phyloP scores from a whole-genome alignment of 2,329 filamentous ascomycete genomes.

The Microsporum audouinii region DNA sequence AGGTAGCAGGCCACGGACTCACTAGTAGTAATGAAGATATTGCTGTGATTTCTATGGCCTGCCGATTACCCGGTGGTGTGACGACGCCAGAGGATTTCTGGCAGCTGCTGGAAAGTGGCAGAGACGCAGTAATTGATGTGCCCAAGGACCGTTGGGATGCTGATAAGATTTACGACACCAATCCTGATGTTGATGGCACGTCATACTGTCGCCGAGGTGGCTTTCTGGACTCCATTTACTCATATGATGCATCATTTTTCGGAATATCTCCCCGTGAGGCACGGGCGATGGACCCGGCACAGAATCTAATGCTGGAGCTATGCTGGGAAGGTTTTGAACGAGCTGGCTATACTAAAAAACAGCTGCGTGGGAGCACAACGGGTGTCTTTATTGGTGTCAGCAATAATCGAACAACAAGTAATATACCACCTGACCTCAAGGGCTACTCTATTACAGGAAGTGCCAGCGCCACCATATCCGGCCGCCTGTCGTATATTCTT shows the following conservation, averaged over 20 bases:
- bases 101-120: background rate
- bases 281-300: slow-evolving; percentile 39
- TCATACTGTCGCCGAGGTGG: slow-evolving; percentile 1
- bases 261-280: slow-evolving; percentile 11
- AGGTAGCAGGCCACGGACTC: background rate
- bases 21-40: slow-evolving; percentile 1
- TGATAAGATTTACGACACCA: background rate
- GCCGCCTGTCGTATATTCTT: slow-evolving; percentile 11
- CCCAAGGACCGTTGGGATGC: slow-evolving; percentile 6
- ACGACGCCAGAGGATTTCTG: background rate
- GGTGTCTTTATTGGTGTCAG: background rate
- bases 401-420: background rate
- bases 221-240: slow-evolving; percentile 1
- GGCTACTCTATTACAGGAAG: slow-evolving; percentile 2
- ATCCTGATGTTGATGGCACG: background rate
- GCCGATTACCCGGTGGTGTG: slow-evolving; percentile 8
- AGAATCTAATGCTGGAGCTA: slow-evolving; percentile 61
- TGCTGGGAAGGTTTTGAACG: slow-evolving; percentile 75
- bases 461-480: slow-evolving; percentile 8
- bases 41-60: slow-evolving; percentile 6
- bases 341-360: slow-evolving; percentile 48
- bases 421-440: background rate
- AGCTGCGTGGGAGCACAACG: background rate
- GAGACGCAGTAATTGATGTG: background rate
- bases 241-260: slow-evolving; percentile 1